Conservation (phyloP, 305 asterid genomes). For the Fraxinus platypoda region DNA sequence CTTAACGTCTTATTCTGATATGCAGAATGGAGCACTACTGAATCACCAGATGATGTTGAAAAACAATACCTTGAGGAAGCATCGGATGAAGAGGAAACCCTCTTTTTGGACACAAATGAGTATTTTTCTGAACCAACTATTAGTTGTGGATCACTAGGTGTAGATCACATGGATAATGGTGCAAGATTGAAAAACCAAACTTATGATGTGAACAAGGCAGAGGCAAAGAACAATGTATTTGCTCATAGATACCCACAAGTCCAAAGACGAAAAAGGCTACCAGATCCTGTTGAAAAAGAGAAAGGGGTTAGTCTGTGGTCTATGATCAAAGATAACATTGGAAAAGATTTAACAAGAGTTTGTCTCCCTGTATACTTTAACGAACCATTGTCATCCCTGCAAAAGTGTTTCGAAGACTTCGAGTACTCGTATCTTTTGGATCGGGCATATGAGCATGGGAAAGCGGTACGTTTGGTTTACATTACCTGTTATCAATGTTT, state of each 20-base stretch:
- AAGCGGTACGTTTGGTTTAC: constrained; percentile 57
- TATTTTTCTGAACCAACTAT: constrained; percentile 47
- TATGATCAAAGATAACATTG: constrained; percentile 95
- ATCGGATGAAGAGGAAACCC: constrained; percentile 77
- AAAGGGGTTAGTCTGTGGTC: constrained; percentile 93
- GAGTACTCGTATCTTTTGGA: constrained; percentile 93
- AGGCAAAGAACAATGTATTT: constrained; percentile 19
- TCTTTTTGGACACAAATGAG: constrained; percentile 69
- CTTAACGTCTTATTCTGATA: constrained; percentile 22
- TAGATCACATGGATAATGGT: constrained; percentile 40
- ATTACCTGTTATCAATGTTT: constrained; percentile 3
- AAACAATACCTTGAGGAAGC: constrained; percentile 89
- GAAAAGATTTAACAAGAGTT: constrained; percentile 87
- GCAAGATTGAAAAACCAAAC: constrained; percentile 27
- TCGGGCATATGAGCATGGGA: constrained; percentile 85
- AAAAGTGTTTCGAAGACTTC: constrained; percentile 85
- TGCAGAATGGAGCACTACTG: constrained; percentile 93
- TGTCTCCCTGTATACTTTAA: constrained; percentile 95
- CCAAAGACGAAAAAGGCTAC: constrained; percentile 73
- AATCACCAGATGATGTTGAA: constrained; percentile 90
- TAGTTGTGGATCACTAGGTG: constrained; percentile 34
- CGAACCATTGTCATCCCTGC: constrained; percentile 89
- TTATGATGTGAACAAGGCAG: constrained; percentile 21
- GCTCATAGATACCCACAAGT: constrained; percentile 35
- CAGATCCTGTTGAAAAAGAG: constrained; percentile 93